Evolutionary conservation across 768 basidiomycete genomes (phyloP).

Genomic region (Suillus tomentosus): DNA sequence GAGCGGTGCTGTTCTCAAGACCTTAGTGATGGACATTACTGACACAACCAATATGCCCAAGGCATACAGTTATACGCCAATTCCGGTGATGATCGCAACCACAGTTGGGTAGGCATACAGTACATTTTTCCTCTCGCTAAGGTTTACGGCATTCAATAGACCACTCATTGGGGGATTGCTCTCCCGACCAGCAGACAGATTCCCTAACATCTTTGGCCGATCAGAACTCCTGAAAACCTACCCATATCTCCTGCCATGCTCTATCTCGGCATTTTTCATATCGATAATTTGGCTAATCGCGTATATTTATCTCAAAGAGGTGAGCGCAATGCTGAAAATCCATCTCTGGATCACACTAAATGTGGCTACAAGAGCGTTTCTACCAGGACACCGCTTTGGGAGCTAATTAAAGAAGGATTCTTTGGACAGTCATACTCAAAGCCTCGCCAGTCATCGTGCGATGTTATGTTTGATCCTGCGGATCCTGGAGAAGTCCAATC

Average conservation of each 20-base stretch:
- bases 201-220: conserved; percentile 59
- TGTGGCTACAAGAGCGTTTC: neutral
- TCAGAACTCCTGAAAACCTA: conserved; percentile 59
- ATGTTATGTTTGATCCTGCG: no score
- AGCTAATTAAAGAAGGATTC: neutral
- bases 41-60: conserved; percentile 31
- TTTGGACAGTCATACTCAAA: neutral
- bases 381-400: neutral
- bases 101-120: conserved; percentile 41
- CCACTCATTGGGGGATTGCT: conserved; percentile 70
- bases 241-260: conserved; percentile 76
- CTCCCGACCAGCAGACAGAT: conserved; percentile 65
- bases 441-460: neutral
- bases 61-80: conserved; percentile 62
- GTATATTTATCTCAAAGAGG: neutral
- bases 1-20: conserved; percentile 52
- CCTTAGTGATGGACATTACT: conserved; percentile 46
- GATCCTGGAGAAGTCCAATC: neutral
- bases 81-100: conserved; percentile 43
- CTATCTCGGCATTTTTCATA: conserved; percentile 43
- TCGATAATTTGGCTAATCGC: neutral
- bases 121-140: conserved; percentile 14
- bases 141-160: conserved; percentile 33
- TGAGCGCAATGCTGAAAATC: neutral
- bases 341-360: neutral